Percentiles rank a stretch among this genome's conserved stretches.
phyloP scores from a whole-genome alignment of 495 filamentous ascomycete genomes.

The Tetracladium setigerum region DNA sequence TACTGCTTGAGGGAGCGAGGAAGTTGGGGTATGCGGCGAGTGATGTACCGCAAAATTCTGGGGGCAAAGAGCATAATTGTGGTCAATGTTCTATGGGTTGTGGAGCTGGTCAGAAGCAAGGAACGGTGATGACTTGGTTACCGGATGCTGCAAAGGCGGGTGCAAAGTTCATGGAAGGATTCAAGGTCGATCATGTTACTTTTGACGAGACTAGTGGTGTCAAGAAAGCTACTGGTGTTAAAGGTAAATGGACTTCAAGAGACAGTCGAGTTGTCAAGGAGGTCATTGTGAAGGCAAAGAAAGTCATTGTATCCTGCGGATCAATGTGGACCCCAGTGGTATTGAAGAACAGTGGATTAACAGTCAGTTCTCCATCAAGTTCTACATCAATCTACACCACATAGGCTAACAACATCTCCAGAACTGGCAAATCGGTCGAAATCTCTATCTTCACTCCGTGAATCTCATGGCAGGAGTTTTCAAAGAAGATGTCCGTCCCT shows the following conservation, averaged over 20 bases:
- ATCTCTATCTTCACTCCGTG: constrained; percentile 77
- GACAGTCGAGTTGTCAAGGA: constrained; percentile 48
- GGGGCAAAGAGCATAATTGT: constrained; percentile 60
- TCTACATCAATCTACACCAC: background rate
- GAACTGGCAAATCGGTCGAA: constrained; percentile 77
- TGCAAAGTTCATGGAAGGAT: constrained; percentile 74
- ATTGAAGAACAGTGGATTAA: constrained; percentile 61
- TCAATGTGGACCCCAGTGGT: constrained; percentile 69
- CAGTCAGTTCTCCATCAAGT: constrained; percentile 26
- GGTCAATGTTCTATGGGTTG: constrained; percentile 79
- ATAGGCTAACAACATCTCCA: constrained; percentile 26
- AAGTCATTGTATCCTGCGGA: constrained; percentile 70
- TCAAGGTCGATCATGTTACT: constrained; percentile 55
- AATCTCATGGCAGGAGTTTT: constrained; percentile 52
- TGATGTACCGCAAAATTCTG: constrained; percentile 73
- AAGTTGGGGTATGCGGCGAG: constrained; percentile 68
- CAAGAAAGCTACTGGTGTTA: constrained; percentile 56
- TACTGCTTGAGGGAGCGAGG: constrained; percentile 66
- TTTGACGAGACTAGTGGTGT: constrained; percentile 51
- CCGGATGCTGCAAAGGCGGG: constrained; percentile 69
- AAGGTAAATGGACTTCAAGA: constrained; percentile 66
- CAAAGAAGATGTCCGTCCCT: constrained; percentile 58
- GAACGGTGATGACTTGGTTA: constrained; percentile 68
- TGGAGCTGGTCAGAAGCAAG: constrained; percentile 62
- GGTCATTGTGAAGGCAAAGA: constrained; percentile 70